Percentiles rank a stretch among this genome's conserved stretches.
These are phyloP conservation scores for Dioszegia aurantiaca DNA, from an alignment of 768 basidiomycete species.

Conservation along the genomic window DNA sequence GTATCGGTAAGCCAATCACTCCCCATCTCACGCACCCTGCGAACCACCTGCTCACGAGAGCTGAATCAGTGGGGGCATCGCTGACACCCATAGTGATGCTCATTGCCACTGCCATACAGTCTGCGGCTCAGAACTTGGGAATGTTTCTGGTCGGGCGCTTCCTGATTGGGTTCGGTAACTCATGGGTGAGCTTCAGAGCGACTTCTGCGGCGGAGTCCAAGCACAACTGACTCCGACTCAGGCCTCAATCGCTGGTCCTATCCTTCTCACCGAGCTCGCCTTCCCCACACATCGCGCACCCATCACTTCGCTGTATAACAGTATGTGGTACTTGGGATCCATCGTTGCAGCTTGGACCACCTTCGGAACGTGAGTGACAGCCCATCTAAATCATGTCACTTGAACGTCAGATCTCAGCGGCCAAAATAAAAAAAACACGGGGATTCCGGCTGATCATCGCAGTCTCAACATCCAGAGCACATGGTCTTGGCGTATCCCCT, in stretches of 20 bases:
- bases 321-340: slow-evolving; percentile 71
- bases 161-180: slow-evolving; percentile 54
- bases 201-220: slow-evolving; percentile 59
- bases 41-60: neutral
- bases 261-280: slow-evolving; percentile 78
- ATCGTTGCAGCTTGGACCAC: slow-evolving; percentile 57
- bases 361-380: slow-evolving; percentile 67
- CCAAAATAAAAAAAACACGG: neutral
- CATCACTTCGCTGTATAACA: slow-evolving; percentile 62
- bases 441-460: slow-evolving; percentile 56
- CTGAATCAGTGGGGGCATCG: neutral
- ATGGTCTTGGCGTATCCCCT: slow-evolving; percentile 59
- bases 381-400: too few relatives aligned
- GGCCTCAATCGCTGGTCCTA: slow-evolving; percentile 68
- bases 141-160: slow-evolving; percentile 28
- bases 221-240: slow-evolving; percentile 52
- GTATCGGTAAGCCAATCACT: slow-evolving; percentile 51
- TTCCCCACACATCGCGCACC: slow-evolving; percentile 67
- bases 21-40: too few relatives aligned
- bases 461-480: slow-evolving; percentile 20
- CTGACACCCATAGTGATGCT: slow-evolving; percentile 13
- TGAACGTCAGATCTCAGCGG: too few relatives aligned
- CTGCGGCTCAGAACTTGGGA: slow-evolving; percentile 25
- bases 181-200: slow-evolving; percentile 18
- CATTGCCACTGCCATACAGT: slow-evolving; percentile 19